Conservation (phyloP, 768 basidiomycete species). For the Termitomyces titanicus region DNA sequence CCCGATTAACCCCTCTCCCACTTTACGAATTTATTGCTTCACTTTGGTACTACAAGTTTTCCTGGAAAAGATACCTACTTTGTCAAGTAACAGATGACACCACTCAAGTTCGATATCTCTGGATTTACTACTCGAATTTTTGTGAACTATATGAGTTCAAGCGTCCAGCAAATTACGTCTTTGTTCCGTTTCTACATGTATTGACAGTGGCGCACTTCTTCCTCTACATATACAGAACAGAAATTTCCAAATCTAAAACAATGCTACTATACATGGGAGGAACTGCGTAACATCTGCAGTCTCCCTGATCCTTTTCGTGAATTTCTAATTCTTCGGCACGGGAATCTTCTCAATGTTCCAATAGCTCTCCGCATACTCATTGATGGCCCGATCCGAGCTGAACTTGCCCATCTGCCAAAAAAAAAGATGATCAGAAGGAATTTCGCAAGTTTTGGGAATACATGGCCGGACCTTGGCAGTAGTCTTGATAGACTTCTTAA, state of each 20-base stretch:
- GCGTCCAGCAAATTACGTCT: no score
- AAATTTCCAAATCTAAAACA: not conserved
- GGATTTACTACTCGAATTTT: no score
- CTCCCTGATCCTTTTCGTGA: not conserved
- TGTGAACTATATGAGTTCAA: no score
- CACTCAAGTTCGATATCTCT: no score
- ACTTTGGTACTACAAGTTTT: no score
- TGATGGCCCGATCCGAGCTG: slow-evolving; percentile 90
- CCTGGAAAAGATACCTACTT: no score
- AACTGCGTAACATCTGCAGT: no score
- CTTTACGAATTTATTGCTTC: no score
- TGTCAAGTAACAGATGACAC: no score
- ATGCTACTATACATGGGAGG: not conserved
- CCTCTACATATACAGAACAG: not conserved
- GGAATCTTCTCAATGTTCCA: slow-evolving; percentile 66
- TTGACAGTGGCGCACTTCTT: not conserved
- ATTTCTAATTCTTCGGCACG: slow-evolving; percentile 15
- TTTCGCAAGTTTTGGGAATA: not conserved
- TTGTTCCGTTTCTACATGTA: no score
- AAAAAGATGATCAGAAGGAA: not conserved
- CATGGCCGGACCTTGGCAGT: slow-evolving; percentile 65
- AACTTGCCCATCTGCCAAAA: slow-evolving; percentile 85
- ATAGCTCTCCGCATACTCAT: slow-evolving; percentile 87
- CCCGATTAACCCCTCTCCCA: no score
- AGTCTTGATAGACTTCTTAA: slow-evolving; percentile 85